Evolutionary conservation across 495 filamentous ascomycete species (phyloP), one percentile per base, ranked within the genome.

Genomic region (Daldinia loculata): DNA sequence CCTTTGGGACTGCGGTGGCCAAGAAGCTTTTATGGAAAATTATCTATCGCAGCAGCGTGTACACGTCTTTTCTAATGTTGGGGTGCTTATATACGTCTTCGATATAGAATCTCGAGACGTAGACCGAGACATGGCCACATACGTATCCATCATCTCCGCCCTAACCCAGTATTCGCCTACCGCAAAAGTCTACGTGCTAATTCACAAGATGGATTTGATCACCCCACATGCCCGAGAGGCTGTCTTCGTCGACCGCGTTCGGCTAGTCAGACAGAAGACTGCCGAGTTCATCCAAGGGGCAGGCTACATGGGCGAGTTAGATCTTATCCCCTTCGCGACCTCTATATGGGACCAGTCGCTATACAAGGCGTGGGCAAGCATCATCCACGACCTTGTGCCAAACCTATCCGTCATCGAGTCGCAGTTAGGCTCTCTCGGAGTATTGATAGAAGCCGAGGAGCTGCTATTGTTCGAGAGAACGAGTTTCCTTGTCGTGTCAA

Each of bases 181-280:
- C 8, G 95, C 95, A 56, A 89, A 90, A 71, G 88, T 98, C 70
- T 99, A 97, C 82, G 91, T 93, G 58, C 87, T 99, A 7, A 90
- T 99, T 66, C 95, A 99, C 86, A 99, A 99, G 79, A 97, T 99
- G 90, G 95, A 99, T 78, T 88, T 99, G n/a, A 93, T 98, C 62
- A 92, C 93, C 73, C 86, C 88, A 36, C 84, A 90, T 64, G 86
- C 90, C 72, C 89, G 95, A 36, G 88, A 92, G 69, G 87, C 88
- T 41, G 88, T 97, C 66, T 97, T 95, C 80, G 87, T 92, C 61
- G 90, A 95, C 68, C 88, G 92, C 52, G 88, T 90, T 5, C 80
- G 84, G 19, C 81, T 93, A 29, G 91, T 99, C 69, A 86, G 89
- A 57, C 85, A 87, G 67, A 90, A 91, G 71, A 92, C 90, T n/a